Conservation (phyloP, 208 protist genomes). For the Entamoeba histolytica region DNA sequence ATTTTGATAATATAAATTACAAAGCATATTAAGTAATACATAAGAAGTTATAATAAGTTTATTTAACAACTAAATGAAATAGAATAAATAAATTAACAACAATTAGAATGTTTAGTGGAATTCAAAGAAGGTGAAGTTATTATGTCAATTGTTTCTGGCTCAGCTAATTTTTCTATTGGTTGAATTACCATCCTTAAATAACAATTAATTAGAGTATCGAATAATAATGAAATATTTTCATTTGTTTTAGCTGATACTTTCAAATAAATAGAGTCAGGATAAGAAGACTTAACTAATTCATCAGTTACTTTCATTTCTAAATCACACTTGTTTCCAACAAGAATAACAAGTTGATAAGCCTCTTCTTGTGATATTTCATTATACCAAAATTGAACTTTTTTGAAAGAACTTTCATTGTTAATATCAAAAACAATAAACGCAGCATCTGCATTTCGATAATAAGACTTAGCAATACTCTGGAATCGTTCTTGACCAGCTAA, state of each 20-base stretch:
- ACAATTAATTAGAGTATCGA: not conserved
- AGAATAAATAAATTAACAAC: no score
- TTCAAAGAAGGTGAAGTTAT: no score
- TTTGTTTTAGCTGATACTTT: not conserved
- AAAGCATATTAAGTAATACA: no score
- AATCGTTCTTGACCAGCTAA: not conserved
- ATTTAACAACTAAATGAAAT: no score
- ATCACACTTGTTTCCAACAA: not conserved
- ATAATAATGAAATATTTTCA: not conserved
- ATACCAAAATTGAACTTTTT: not conserved
- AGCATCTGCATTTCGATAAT: not conserved
- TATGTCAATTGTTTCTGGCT: no score
- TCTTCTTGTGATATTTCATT: not conserved
- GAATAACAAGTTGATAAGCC: not conserved
- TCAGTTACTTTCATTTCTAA: not conserved
- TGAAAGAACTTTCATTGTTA: not conserved
- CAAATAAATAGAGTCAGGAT: not conserved
- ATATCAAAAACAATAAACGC: not conserved
- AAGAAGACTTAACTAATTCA: not conserved
- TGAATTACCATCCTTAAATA: not conserved
- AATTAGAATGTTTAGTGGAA: no score
- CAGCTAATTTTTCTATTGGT: no score
- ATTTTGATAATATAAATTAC: no score
- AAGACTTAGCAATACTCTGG: not conserved
- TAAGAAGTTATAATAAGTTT: no score